Base-by-base conservation (phyloP, 2,329 filamentous ascomycete genomes). In the Aspergillus piperis region DNA sequence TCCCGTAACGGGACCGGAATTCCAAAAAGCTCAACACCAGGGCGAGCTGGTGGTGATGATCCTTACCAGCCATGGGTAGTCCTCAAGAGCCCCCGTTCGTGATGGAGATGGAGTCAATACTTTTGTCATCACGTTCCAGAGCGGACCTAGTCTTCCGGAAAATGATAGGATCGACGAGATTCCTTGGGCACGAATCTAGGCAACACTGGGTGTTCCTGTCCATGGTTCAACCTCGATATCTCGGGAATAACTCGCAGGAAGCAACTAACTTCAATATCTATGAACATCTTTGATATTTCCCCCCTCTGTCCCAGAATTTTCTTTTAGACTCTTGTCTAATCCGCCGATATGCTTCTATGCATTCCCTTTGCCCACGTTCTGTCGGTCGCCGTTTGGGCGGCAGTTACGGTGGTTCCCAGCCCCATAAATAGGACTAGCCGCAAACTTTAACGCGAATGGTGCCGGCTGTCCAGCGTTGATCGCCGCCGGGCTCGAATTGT, bases 111-210 rank as follows among this genome's bases (percentile, higher is more conserved):
- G 47, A 32, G n/a, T 27, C 47, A 30, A 50, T 50, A 17, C n/a
- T 50, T 50, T 50, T 32, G 47, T 27, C 47, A 32, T 50, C 47
- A 50, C 47, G 25, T 50, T 50, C 47, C n/a, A 50, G 25, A 27
- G 25, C 25, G 47, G 25, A 30, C 25, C 13, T 17, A 27, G 25
- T 8, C 2, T 10, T 32, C 47, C 47, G 27, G n/a, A 50, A 30
- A 50, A 5, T 32, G 47, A n/a, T n/a, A 50, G 27, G 47, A 50
- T 50, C 47, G 47, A 50, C 47, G 25, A n/a, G 15, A 27, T 50
- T 50, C 47, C 41, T 23, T 44, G 41, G 41, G 41, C 21, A 44
- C 10, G 47, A n/a, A 27, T 32, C 25, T 32, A 50, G 47, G 47
- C 47, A 30, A 11, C 25, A 11, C 23, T 50, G 15, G 17, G 15